These are phyloP conservation scores for Microthyrium microscopicum DNA, from an alignment of 2,329 filamentous ascomycete species.

Conservation along the genomic window DNA sequence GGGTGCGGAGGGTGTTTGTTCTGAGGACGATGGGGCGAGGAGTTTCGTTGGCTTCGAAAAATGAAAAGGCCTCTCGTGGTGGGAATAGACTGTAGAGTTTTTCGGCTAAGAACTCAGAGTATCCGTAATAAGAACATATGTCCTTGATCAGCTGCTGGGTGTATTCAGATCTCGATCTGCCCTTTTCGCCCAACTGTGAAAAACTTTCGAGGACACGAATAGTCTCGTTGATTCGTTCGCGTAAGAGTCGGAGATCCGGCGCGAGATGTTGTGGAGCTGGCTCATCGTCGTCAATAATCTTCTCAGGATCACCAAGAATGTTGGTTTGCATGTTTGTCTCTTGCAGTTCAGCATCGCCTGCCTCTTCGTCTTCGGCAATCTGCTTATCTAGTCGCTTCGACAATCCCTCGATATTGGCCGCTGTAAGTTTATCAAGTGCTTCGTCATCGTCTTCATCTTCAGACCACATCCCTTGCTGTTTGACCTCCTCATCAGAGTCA, in stretches of 20 bases:
- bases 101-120: constrained; percentile 84
- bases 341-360: constrained; percentile 70
- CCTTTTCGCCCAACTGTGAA: constrained; percentile 60
- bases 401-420: constrained; percentile 88
- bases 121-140: constrained; percentile 92
- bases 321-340: constrained; percentile 88
- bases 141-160: constrained; percentile 74
- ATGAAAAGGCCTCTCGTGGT: constrained; percentile 85
- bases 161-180: constrained; percentile 75
- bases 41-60: constrained; percentile 97
- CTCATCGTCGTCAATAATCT: constrained; percentile 44
- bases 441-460: constrained; percentile 86
- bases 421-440: constrained; percentile 76
- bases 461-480: constrained; percentile 55
- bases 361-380: constrained; percentile 59
- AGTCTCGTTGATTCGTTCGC: constrained; percentile 80
- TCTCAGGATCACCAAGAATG: constrained; percentile 43
- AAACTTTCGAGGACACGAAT: constrained; percentile 86
- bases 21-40: constrained; percentile 86
- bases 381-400: constrained; percentile 70
- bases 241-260: constrained; percentile 76
- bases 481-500: constrained; percentile 44
- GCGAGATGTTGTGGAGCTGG: constrained; percentile 46
- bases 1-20: constrained; percentile 80
- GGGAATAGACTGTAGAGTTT: constrained; percentile 90